Percentiles rank a stretch among this genome's conserved stretches.
phyloP scores from a whole-genome alignment of 2,329 filamentous ascomycete genomes.

The Dactylellina parvicollis region DNA sequence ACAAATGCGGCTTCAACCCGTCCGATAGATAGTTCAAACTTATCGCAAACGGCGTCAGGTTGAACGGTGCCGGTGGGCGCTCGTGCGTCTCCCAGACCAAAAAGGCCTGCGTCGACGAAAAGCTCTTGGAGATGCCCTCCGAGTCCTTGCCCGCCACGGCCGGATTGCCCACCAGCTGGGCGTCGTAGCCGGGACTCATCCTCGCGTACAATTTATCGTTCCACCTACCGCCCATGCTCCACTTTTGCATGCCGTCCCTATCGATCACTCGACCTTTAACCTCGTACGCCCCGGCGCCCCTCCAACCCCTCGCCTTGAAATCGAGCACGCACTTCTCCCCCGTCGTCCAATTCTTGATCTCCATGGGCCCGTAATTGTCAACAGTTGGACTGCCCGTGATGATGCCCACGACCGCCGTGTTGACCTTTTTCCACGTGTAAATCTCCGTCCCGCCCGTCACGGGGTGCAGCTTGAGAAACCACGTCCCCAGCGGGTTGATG shows the following conservation, averaged over 20 bases:
- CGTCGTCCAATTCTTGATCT: conserved; percentile 96
- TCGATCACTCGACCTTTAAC: conserved; percentile 87
- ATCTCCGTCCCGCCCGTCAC: conserved; percentile 80
- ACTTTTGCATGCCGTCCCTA: conserved; percentile 78
- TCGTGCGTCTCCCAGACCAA: conserved; percentile 90
- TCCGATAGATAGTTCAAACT: conserved; percentile 93
- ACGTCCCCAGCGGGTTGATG: conserved; percentile 93
- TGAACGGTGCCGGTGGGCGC: conserved; percentile 87
- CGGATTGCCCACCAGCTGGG: conserved; percentile 69
- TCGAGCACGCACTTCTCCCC: conserved; percentile 89
- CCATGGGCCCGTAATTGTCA: conserved; percentile 98
- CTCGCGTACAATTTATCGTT: conserved; percentile 97
- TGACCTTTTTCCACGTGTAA: conserved; percentile 99
- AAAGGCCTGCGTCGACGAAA: conserved; percentile 76
- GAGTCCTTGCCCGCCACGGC: conserved; percentile 57
- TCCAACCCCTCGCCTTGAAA: conserved; percentile 97
- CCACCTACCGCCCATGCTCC: conserved; percentile 93
- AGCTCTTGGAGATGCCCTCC: conserved; percentile 41
- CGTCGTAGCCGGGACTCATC: conserved; percentile 89
- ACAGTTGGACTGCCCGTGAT: conserved; percentile 95
- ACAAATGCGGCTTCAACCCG: conserved; percentile 77
- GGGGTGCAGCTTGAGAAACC: conserved; percentile 89
- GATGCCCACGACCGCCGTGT: conserved; percentile 95
- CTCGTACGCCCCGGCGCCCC: conserved; percentile 88
- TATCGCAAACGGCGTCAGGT: conserved; percentile 93